A percentile compares a stretch with the other conserved stretches of the same genome.
These are phyloP conservation scores for Ustilago cynodontis DNA, from an alignment of 1,284 basidiomycete species.

Conservation along the genomic window DNA sequence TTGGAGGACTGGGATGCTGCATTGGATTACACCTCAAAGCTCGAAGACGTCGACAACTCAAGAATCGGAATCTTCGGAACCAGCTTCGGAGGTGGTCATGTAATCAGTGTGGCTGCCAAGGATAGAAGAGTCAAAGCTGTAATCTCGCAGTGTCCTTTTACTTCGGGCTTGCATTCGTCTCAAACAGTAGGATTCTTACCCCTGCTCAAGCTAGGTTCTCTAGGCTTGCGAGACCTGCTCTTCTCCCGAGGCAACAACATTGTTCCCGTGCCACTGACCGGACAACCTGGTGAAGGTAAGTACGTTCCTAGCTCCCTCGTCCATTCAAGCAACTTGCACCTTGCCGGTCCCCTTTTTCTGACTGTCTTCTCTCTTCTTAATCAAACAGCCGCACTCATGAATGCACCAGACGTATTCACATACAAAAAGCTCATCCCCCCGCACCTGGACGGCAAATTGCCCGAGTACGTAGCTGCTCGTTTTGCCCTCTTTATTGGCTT, in stretches of 20 bases:
- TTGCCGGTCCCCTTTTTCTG: neutral
- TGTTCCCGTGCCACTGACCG: conserved; percentile 39
- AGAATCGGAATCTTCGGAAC: conserved; percentile 59
- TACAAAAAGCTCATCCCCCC: conserved; percentile 33
- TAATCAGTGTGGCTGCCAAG: conserved; percentile 49
- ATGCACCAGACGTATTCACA: conserved; percentile 32
- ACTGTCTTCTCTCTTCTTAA: neutral
- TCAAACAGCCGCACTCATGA: conserved; percentile 55
- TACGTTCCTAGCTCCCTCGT: neutral
- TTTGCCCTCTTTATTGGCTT: conserved; percentile 51
- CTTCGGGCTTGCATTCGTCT: conserved; percentile 46
- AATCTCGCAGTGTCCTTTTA: conserved; percentile 65
- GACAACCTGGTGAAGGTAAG: conserved; percentile 55
- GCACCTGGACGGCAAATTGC: neutral
- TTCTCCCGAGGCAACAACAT: conserved; percentile 35
- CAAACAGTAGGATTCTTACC: conserved; percentile 25
- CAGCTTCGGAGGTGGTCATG: conserved; percentile 63
- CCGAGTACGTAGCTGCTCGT: conserved; percentile 51
- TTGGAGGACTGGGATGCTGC: conserved; percentile 56
- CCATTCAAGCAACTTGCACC: neutral
- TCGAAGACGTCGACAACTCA: conserved; percentile 42
- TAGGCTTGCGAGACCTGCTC: conserved; percentile 42
- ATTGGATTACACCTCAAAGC: conserved; percentile 33
- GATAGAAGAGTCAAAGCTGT: conserved; percentile 51
- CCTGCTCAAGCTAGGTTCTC: conserved; percentile 25